Base-by-base conservation (phyloP, 2,329 filamentous ascomycete species). In the Fusarium poae region DNA sequence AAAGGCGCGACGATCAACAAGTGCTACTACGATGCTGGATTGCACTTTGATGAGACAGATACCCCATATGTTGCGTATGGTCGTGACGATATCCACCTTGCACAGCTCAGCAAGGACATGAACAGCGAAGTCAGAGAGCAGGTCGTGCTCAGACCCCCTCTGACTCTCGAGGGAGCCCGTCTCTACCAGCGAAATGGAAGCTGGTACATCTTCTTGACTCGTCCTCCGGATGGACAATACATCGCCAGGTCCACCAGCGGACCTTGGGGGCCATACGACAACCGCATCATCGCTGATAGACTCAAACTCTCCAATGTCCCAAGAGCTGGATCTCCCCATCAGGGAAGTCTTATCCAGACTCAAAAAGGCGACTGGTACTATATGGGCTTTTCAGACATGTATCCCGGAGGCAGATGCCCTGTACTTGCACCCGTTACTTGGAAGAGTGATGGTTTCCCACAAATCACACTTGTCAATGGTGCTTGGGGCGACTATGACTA, bases 41-140 rank as follows among this genome's bases (percentile, higher is more conserved):
- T 89, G 3, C 76, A 88, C 11, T 81, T 89, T 30, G 79, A 85
- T 32, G 83, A 86, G 35, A 81, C 88, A 34, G 86, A 86, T 63
- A 84, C 81, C 2, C 85, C 88, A 78, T 89, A 88, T 43, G 82
- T 89, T 0, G 84, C 82, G 0, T 87, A 87, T 67, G 86, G 86
- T 12, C 46, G 59, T 0, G 25, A 82, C 78, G 58, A 82, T 1
- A 82, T 89, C 57, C 77, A 68, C 16, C 80, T 89, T 3, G 83
- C 86, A 0, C 80, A 86, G 69, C 79, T 89, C 1, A 82, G 80
- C 18, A 63, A 74, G 0, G 83, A 88, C 11, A 53, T 42, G 43
- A 59, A 29, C 9, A 34, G 40, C 5, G 59, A 62, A 30, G 59
- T 62, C 16, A 62, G n/a, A 20, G 59, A 62, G 20, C 59, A 62